Conservation (phyloP, 1,139 yeast genomes). For the Yamadazyma siamensis region DNA sequence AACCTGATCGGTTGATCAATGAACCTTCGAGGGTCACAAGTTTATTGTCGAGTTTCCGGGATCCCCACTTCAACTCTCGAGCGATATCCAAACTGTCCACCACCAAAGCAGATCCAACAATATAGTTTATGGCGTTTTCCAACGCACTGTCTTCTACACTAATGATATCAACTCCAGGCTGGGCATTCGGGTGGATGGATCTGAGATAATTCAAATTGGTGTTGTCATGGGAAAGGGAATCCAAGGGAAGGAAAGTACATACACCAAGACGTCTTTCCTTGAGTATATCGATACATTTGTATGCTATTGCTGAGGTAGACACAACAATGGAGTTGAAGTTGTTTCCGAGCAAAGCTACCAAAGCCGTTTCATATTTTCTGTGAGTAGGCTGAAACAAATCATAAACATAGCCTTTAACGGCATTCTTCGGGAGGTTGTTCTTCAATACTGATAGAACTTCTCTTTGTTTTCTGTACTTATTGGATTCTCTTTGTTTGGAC, state of each 20-base stretch:
- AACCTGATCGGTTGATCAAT: constrained; percentile 77
- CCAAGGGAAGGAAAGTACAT: constrained; percentile 87
- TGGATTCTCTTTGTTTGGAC: constrained; percentile 74
- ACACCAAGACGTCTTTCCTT: constrained; percentile 85
- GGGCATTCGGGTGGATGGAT: constrained; percentile 51
- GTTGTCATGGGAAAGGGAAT: constrained; percentile 57
- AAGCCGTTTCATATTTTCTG: constrained; percentile 70
- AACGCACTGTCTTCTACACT: constrained; percentile 60
- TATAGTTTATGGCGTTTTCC: constrained; percentile 78
- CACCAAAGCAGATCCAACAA: constrained; percentile 78
- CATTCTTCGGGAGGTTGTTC: constrained; percentile 62
- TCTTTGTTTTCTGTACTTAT: constrained; percentile 62
- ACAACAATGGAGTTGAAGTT: constrained; percentile 83
- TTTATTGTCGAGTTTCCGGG: constrained; percentile 51
- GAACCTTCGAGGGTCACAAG: constrained; percentile 84
- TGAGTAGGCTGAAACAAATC: constrained; percentile 81
- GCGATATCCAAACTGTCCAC: constrained; percentile 73
- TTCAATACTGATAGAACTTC: constrained; percentile 70
- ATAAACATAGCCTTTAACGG: constrained; percentile 75
- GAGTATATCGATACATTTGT: constrained; percentile 76
- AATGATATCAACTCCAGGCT: constrained; percentile 71
- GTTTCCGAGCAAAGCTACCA: constrained; percentile 76
- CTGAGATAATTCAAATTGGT: constrained; percentile 58
- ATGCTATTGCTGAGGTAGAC: constrained; percentile 70
- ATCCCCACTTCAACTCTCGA: constrained; percentile 67